These are phyloP conservation scores for Triadica sebifera DNA, from an alignment of 345 rosid genomes.

Conservation along the genomic window DNA sequence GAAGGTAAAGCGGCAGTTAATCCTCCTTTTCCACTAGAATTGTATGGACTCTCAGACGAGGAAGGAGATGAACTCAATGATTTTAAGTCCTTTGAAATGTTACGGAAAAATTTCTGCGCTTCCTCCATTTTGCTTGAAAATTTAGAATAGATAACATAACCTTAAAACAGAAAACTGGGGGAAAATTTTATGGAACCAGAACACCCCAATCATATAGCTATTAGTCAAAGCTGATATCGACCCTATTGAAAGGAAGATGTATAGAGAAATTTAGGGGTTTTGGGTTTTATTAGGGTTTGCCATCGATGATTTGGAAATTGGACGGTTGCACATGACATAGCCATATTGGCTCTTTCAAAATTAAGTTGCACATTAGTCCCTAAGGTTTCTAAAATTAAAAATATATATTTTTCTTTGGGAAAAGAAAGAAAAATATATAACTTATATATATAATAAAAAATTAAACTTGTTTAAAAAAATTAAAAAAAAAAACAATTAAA, in stretches of 20 bases:
- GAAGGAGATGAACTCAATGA: constrained; percentile 35
- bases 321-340: too few species aligned
- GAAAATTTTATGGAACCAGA: not conserved
- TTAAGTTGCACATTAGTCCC: not conserved
- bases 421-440: not conserved
- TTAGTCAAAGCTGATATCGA: too few species aligned
- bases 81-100: constrained; percentile 37
- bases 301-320: too few species aligned
- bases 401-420: too few species aligned
- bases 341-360: too few species aligned
- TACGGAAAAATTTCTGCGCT: constrained; percentile 36
- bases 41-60: constrained; percentile 28
- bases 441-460: too few species aligned
- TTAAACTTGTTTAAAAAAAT: too few species aligned
- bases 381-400: too few species aligned
- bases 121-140: constrained; percentile 46
- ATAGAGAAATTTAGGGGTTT: not conserved
- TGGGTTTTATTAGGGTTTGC: not conserved
- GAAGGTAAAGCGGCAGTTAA: constrained; percentile 33
- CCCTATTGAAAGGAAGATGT: too few species aligned
- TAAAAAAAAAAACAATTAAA: not conserved
- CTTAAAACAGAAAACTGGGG: not conserved
- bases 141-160: not conserved
- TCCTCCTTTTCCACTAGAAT: constrained; percentile 29
- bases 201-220: not conserved